These are phyloP conservation scores for Acidiella bohemica DNA, from an alignment of 495 filamentous ascomycete species.

Conservation along the genomic window DNA sequence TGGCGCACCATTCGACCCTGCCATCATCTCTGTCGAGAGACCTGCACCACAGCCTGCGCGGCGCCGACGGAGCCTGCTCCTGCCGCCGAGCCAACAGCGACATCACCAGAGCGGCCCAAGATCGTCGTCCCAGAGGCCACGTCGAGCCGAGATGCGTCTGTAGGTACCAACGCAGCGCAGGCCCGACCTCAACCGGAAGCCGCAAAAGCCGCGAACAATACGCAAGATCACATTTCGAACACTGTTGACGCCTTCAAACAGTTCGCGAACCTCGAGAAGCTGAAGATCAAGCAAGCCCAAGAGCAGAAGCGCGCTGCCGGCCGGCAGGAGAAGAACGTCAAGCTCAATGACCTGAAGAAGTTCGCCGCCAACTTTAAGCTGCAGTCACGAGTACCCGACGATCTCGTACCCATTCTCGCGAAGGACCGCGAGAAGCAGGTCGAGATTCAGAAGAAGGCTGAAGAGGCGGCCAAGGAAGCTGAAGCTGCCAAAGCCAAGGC, in stretches of 20 bases:
- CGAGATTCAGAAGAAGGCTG: slow-evolving; percentile 74
- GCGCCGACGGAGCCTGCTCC: neutral
- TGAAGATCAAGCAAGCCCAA: slow-evolving; percentile 41
- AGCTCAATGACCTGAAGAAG: slow-evolving; percentile 85
- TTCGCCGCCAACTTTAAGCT: slow-evolving; percentile 92
- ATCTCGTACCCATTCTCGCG: slow-evolving; percentile 86
- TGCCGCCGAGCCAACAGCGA: neutral
- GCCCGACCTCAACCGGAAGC: too few species aligned
- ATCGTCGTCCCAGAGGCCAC: neutral
- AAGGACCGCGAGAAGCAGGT: slow-evolving; percentile 89
- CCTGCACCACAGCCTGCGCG: slow-evolving; percentile 33
- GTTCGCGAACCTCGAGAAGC: slow-evolving; percentile 67
- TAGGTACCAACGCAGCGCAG: too few species aligned
- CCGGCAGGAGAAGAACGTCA: slow-evolving; percentile 66
- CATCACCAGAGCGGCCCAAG: neutral
- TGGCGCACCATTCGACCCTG: slow-evolving; percentile 63
- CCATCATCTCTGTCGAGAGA: slow-evolving; percentile 62
- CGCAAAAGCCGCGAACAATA: too few species aligned
- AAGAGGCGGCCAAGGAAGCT: slow-evolving; percentile 22
- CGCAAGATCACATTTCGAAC: slow-evolving; percentile 63
- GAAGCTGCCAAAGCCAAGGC: slow-evolving; percentile 20
- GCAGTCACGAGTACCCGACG: slow-evolving; percentile 74
- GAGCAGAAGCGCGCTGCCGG: slow-evolving; percentile 41
- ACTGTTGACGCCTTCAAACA: slow-evolving; percentile 66
- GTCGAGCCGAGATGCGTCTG: too few species aligned